Evolutionary conservation across 495 filamentous ascomycete genomes (phyloP).

Genomic region (Diplogelasinospora grovesii): DNA sequence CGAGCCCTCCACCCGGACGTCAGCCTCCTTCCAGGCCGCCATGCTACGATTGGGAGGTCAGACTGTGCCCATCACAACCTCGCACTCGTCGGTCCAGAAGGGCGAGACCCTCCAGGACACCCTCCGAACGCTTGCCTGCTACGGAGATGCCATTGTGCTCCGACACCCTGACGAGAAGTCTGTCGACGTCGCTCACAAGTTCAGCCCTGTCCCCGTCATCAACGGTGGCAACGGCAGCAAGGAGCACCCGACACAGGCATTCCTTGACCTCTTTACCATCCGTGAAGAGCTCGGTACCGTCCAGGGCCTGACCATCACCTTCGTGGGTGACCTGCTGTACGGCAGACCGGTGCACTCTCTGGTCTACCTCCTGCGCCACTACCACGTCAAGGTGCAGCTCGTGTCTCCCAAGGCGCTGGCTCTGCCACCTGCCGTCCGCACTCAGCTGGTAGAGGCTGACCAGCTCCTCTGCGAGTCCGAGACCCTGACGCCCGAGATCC

Average conservation of each 20-base stretch:
- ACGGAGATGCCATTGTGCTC: constrained; percentile 88
- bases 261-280: constrained; percentile 98
- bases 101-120: constrained; percentile 92
- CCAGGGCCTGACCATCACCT: constrained; percentile 89
- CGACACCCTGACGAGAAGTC: constrained; percentile 80
- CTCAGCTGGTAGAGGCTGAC: constrained; percentile 60
- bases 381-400: constrained; percentile 88
- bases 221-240: constrained; percentile 93
- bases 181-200: constrained; percentile 74
- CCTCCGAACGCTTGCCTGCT: constrained; percentile 85
- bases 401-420: constrained; percentile 75
- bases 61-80: constrained; percentile 68
- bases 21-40: constrained; percentile 91
- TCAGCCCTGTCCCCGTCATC: constrained; percentile 83
- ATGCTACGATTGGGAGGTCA: constrained; percentile 95
- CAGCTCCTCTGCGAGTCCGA: constrained; percentile 69
- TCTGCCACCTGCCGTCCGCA: constrained; percentile 66
- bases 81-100: constrained; percentile 80
- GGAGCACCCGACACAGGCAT: constrained; percentile 95
- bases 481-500: constrained; percentile 74
- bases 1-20: constrained; percentile 94
- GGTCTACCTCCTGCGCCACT: constrained; percentile 86
- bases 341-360: constrained; percentile 93
- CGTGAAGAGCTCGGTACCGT: constrained; percentile 94
- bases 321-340: constrained; percentile 85